Conservation (phyloP, 805 yeast genomes). For the Saccharomycopsis fodiens region DNA sequence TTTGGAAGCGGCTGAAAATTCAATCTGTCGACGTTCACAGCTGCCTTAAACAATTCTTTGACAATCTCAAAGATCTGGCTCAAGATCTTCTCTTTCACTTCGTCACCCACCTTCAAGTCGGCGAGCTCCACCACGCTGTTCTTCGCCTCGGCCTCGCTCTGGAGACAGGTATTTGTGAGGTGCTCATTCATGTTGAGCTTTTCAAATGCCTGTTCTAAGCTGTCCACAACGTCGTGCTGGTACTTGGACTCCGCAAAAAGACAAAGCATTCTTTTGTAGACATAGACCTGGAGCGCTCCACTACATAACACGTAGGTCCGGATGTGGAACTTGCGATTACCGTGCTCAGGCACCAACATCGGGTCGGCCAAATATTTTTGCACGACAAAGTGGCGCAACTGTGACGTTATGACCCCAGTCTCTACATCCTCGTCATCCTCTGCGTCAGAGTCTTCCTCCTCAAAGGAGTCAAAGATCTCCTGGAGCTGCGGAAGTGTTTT, state of each 20-base stretch:
- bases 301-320: slow-evolving; percentile 73
- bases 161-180: slow-evolving; percentile 90
- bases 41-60: slow-evolving; percentile 73
- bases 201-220: slow-evolving; percentile 26
- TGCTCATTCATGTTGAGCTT: slow-evolving; percentile 57
- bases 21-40: slow-evolving; percentile 68
- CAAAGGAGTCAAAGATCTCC: slow-evolving; percentile 76
- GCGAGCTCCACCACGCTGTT: slow-evolving; percentile 59
- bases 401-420: slow-evolving; percentile 75
- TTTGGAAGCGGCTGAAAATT: slow-evolving; percentile 77
- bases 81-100: slow-evolving; percentile 36
- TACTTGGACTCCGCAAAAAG: slow-evolving; percentile 64
- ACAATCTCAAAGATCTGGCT: slow-evolving; percentile 53
- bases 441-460: slow-evolving; percentile 59
- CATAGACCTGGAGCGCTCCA: slow-evolving; percentile 72
- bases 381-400: slow-evolving; percentile 82
- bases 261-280: slow-evolving; percentile 72
- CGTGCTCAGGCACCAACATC: slow-evolving; percentile 51
- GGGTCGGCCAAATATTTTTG: slow-evolving; percentile 76
- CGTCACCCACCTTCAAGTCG: slow-evolving; percentile 37
- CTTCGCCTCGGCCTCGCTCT: slow-evolving; percentile 34
- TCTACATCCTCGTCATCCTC: slow-evolving; percentile 44
- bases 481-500: slow-evolving; percentile 73
- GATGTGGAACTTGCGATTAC: slow-evolving; percentile 76
- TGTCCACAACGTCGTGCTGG: slow-evolving; percentile 26